Evolutionary conservation across 306 rosid genomes (phyloP).

Genomic region (Hippophae tibetana): DNA sequence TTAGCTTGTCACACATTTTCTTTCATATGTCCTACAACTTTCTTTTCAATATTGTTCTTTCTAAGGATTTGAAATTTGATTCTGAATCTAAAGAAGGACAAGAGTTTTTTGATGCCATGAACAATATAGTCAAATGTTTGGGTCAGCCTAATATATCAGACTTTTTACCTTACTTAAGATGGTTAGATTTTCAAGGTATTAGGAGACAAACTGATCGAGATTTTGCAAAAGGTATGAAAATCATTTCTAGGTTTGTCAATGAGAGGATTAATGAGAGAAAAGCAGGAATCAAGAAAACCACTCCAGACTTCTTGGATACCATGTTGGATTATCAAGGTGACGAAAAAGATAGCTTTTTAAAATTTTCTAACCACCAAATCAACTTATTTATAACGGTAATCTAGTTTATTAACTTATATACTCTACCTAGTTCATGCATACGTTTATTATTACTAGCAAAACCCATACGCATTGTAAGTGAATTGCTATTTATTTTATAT

Average conservation of each 20-base stretch:
- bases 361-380: slow-evolving; percentile 30
- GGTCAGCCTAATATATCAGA: slow-evolving; percentile 24
- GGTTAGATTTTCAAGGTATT: too few relatives aligned
- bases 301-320: slow-evolving; percentile 36
- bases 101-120: slow-evolving; percentile 31
- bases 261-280: slow-evolving; percentile 20
- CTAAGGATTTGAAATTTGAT: slow-evolving; percentile 29
- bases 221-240: slow-evolving; percentile 25
- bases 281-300: neutral
- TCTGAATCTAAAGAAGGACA: slow-evolving; percentile 23
- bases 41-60: slow-evolving; percentile 39
- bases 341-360: slow-evolving; percentile 15
- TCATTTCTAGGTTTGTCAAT: slow-evolving; percentile 27
- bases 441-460: too few relatives aligned
- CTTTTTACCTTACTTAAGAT: too few relatives aligned
- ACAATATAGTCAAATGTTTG: slow-evolving; percentile 21
- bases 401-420: too few relatives aligned
- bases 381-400: slow-evolving; percentile 42
- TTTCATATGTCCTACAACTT: slow-evolving; percentile 39
- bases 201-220: slow-evolving; percentile 1
- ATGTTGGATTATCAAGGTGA: slow-evolving; percentile 29
- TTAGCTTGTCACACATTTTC: slow-evolving; percentile 34
- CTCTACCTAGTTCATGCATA: too few relatives aligned
- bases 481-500: too few relatives aligned
- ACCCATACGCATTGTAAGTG: too few relatives aligned